A percentile compares a stretch with the other conserved stretches of the same genome.
phyloP scores from a whole-genome alignment of 768 basidiomycete genomes.

The Lentinula lateritia region DNA sequence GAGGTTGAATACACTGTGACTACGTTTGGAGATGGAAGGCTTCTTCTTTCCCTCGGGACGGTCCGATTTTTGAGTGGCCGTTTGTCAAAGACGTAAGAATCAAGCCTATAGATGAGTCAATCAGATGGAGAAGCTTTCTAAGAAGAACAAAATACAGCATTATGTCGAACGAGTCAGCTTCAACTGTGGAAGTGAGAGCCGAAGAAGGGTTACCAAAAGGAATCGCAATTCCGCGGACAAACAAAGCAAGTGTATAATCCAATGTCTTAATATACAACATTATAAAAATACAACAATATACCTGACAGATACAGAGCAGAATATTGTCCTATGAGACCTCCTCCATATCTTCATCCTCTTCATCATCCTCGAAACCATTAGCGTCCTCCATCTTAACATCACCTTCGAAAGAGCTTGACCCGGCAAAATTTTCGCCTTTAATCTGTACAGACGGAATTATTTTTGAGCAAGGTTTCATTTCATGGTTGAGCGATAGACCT shows the following conservation, averaged over 20 bases:
- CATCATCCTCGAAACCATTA: slow-evolving; percentile 51
- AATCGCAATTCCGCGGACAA: no score
- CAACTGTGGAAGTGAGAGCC: not conserved
- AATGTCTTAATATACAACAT: not conserved
- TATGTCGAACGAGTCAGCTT: not conserved
- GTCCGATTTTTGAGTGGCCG: not conserved
- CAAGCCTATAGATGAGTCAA: not conserved
- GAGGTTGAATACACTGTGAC: not conserved
- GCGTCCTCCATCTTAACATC: slow-evolving; percentile 49
- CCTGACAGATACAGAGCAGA: not conserved
- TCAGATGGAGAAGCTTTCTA: not conserved
- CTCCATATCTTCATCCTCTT: slow-evolving; percentile 65
- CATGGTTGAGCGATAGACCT: slow-evolving; percentile 15
- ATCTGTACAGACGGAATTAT: slow-evolving; percentile 21
- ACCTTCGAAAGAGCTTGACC: slow-evolving; percentile 23
- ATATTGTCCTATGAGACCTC: slow-evolving; percentile 50
- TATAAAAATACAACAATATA: slow-evolving; percentile 7
- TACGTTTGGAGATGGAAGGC: not conserved
- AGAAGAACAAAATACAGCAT: not conserved
- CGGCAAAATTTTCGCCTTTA: slow-evolving; percentile 41
- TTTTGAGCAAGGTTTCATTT: not conserved
- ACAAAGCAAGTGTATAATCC: not conserved
- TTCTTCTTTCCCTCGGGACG: not conserved
- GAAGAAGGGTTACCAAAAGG: no score
- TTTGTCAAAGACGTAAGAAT: not conserved